A percentile compares a stretch with the other conserved stretches of the same genome.
phyloP scores from a whole-genome alignment of 805 yeast genomes.

The Wilhelminamyces savonicus region DNA sequence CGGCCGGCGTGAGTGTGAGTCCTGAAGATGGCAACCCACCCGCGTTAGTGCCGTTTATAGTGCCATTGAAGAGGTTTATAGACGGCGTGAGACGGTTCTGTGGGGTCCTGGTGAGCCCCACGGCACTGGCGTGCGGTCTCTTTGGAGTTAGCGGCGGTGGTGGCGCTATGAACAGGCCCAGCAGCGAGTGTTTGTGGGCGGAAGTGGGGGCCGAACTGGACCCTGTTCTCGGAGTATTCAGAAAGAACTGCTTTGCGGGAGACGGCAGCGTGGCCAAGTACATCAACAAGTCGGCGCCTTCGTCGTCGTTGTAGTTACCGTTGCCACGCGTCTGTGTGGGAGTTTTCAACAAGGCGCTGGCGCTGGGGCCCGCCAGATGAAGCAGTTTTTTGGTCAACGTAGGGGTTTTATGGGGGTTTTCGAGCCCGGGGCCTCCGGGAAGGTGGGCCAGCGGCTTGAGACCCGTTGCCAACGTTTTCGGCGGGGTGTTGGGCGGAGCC shows the following conservation, averaged over 20 bases:
- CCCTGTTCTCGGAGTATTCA: slow-evolving; percentile 24
- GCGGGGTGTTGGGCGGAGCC: slow-evolving; percentile 5
- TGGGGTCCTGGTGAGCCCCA: slow-evolving; percentile 23
- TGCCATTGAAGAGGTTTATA: slow-evolving; percentile 21
- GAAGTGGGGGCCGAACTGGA: slow-evolving; percentile 3
- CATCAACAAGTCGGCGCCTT: slow-evolving; percentile 79
- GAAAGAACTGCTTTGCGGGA: slow-evolving; percentile 40
- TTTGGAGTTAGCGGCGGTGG: slow-evolving; percentile 40
- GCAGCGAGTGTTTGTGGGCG: slow-evolving; percentile 8
- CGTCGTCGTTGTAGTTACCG: slow-evolving; percentile 35
- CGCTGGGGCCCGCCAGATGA: too few relatives aligned
- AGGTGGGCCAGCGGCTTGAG: slow-evolving; percentile 8
- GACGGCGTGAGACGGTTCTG: slow-evolving; percentile 38
- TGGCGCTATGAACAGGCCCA: slow-evolving; percentile 27
- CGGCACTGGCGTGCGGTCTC: slow-evolving; percentile 17
- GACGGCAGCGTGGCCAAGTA: slow-evolving; percentile 82
- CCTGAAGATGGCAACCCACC: slow-evolving; percentile 37
- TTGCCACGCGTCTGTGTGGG: slow-evolving; percentile 28
- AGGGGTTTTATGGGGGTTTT: slow-evolving; percentile 7
- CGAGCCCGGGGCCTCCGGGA: not conserved
- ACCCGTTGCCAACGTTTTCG: slow-evolving; percentile 2
- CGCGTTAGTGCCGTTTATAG: slow-evolving; percentile 11
- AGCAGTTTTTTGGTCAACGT: slow-evolving; percentile 4
- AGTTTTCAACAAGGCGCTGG: slow-evolving; percentile 18
- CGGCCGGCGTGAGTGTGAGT: slow-evolving; percentile 49